Evolutionary conservation across 257 asterid species (phyloP).

Genomic region (Nicotiana noctiflora): DNA sequence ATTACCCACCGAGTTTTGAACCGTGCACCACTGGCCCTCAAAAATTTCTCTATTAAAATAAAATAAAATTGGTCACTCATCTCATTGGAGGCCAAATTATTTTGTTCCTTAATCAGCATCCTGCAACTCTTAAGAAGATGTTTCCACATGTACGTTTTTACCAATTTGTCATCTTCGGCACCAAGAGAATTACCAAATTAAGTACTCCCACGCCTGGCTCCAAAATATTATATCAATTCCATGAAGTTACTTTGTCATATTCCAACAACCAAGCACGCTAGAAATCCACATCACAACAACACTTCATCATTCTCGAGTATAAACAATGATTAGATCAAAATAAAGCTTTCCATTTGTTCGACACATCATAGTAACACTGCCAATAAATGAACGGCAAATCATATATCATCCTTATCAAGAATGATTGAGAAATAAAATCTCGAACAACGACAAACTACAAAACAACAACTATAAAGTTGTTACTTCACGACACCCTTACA

Average conservation of each 20-base stretch:
- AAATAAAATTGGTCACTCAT: background rate
- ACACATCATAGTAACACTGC: background rate
- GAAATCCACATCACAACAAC: slow-evolving; percentile 1
- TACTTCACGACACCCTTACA: background rate
- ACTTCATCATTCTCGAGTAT: background rate
- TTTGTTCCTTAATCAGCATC: background rate
- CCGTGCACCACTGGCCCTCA: background rate
- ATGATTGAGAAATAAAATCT: background rate
- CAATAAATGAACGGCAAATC: background rate
- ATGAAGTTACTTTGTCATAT: background rate
- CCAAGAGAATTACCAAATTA: background rate
- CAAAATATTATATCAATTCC: background rate
- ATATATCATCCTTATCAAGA: background rate
- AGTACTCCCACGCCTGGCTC: background rate
- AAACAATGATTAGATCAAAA: background rate
- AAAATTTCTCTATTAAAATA: background rate
- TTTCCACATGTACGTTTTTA: background rate
- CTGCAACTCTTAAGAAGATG: background rate
- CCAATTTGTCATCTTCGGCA: background rate
- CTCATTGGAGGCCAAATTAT: background rate
- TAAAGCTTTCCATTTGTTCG: background rate
- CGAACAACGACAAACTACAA: background rate
- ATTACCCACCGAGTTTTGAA: background rate
- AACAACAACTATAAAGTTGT: background rate
- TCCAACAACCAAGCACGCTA: background rate